Evolutionary conservation across 2,329 filamentous ascomycete species (phyloP).

Genomic region (Zymoseptoria tritici): DNA sequence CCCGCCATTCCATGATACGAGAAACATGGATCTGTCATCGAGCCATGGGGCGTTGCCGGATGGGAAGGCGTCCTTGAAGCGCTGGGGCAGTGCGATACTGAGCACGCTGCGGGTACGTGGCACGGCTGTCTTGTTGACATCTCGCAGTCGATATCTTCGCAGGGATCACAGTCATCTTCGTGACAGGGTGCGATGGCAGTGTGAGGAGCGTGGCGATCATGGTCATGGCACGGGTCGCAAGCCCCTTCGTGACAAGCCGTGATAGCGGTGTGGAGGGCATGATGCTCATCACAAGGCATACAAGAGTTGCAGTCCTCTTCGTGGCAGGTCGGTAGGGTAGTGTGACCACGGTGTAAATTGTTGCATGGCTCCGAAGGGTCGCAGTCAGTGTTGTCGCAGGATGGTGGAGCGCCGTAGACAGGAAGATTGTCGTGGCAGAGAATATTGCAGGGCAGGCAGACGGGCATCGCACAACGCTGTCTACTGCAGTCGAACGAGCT

Average conservation of each 20-base stretch:
- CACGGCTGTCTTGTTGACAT: conserved; percentile 11
- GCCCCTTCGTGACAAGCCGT: not conserved
- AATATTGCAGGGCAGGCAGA: conserved; percentile 20
- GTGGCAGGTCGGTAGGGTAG: not conserved
- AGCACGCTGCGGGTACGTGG: conserved; percentile 9
- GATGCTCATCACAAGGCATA: not conserved
- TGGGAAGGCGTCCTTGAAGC: conserved; percentile 15
- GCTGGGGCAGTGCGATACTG: conserved; percentile 15
- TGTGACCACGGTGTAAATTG: not conserved
- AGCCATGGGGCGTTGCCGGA: conserved; percentile 13
- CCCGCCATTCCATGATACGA: conserved; percentile 12
- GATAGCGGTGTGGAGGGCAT: not conserved
- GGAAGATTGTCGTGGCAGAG: conserved; percentile 18
- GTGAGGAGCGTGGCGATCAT: not conserved
- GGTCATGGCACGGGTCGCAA: not conserved
- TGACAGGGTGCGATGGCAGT: not conserved
- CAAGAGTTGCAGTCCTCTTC: not conserved
- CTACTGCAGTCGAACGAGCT: conserved; percentile 18
- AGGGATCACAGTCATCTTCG: conserved; percentile 11
- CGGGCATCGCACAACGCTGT: conserved; percentile 19
- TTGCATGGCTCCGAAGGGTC: conserved; percentile 6
- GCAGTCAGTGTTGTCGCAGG: conserved; percentile 14
- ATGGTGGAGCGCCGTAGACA: conserved; percentile 8
- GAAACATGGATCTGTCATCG: conserved; percentile 12
- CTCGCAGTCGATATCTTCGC: conserved; percentile 18